phyloP scores from a whole-genome alignment of 164 flowering plant species.

The Euptelea pleiosperma region DNA sequence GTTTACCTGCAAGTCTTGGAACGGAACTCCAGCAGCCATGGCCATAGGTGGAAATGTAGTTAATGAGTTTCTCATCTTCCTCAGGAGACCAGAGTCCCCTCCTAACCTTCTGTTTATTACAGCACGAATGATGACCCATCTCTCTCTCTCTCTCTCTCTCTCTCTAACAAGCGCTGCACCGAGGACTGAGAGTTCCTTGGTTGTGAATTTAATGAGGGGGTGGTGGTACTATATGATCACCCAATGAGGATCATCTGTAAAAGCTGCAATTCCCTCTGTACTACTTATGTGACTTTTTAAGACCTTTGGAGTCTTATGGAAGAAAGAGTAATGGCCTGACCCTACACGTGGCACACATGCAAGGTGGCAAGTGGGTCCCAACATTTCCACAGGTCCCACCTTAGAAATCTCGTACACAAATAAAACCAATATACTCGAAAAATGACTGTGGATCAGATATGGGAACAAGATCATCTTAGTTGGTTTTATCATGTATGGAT shows the following conservation, averaged over 20 bases:
- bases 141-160: constrained; percentile 25
- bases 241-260: background rate
- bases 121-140: constrained; percentile 87
- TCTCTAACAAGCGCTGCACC: background rate
- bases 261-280: constrained; percentile 4
- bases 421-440: too few species aligned
- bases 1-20: constrained; percentile 69
- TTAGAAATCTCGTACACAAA: too few species aligned
- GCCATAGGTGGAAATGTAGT: constrained; percentile 69
- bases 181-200: constrained; percentile 2
- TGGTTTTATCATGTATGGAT: too few species aligned
- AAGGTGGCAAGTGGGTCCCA: too few species aligned
- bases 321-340: too few species aligned
- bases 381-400: too few species aligned
- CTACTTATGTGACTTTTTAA: too few species aligned
- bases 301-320: too few species aligned
- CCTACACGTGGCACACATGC: too few species aligned
- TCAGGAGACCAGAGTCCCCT: constrained; percentile 93
- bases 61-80: constrained; percentile 87
- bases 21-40: constrained; percentile 93
- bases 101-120: constrained; percentile 84
- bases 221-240: background rate
- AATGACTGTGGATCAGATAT: too few species aligned
- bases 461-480: too few species aligned
- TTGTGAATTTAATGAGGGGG: constrained; percentile 10